phyloP scores from a whole-genome alignment of 805 yeast genomes.

The Wickerhamiella brachini region DNA sequence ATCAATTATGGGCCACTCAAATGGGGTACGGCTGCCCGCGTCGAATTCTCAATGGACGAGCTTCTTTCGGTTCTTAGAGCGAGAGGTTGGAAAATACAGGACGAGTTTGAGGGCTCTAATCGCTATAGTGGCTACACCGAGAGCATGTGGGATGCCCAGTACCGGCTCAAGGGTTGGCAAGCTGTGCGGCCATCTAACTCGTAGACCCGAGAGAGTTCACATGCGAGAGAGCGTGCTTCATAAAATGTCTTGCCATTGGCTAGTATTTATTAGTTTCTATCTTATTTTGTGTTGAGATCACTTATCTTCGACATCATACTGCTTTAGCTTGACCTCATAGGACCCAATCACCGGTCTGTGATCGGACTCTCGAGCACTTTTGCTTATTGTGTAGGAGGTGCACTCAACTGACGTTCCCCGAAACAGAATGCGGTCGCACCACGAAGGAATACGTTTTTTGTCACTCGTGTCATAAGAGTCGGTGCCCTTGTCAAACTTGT shows the following conservation, averaged over 20 bases:
- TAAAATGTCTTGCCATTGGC: no score
- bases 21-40: slow-evolving; percentile 73
- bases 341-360: slow-evolving; percentile 80
- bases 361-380: slow-evolving; percentile 57
- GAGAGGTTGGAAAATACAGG: slow-evolving; percentile 46
- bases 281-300: background rate
- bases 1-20: slow-evolving; percentile 85
- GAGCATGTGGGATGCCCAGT: slow-evolving; percentile 21
- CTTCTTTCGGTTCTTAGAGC: slow-evolving; percentile 35
- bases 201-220: no score
- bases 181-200: background rate
- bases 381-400: slow-evolving; percentile 43
- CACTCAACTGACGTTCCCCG: slow-evolving; percentile 48
- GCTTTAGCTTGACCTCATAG: slow-evolving; percentile 33
- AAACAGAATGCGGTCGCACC: slow-evolving; percentile 86
- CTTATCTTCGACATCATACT: background rate
- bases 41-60: slow-evolving; percentile 62
- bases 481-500: slow-evolving; percentile 84
- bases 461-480: slow-evolving; percentile 75
- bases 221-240: no score
- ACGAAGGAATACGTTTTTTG: slow-evolving; percentile 86
- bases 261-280: background rate
- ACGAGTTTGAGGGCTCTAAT: slow-evolving; percentile 17
- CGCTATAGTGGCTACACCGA: slow-evolving; percentile 22
- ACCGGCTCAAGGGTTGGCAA: slow-evolving; percentile 17